Evolutionary conservation across 495 filamentous ascomycete genomes (phyloP), one percentile per base, ranked within the genome.

Genomic region (Trypethelium eluteriae): DNA sequence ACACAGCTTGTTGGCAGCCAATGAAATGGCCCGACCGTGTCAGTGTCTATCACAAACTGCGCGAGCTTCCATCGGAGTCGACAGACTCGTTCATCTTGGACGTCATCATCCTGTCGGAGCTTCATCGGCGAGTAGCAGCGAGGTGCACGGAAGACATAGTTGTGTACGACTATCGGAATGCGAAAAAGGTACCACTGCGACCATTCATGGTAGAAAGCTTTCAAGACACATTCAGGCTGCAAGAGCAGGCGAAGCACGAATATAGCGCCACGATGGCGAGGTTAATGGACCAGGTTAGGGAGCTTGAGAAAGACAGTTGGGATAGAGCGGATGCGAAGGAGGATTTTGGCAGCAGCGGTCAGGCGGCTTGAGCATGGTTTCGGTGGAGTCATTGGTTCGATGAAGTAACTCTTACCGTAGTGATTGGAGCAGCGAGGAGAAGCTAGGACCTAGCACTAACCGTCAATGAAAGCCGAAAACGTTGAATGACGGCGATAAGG

Each of bases 21-120:
- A 90, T 96, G 85, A 88, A 82, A 62, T 95, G 84, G 71, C 93
- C 93, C 0, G 93, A 98, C 78, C 86, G 82, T 63, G 85, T 97
- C 62, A 90, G 91, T 0, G 89, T 94, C 7, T 93, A 92, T 72
- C 94, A 97, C 76, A 96, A 89, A 73, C 82, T 98, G 5, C 78
- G 81, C 5, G 67, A 75, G n/a, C 67, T 81, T 49, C 84, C 86
- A 25, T 73, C 76, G n/a, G 68, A 74, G 12, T 71, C 74, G 0
- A 77, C 77, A 18, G 81, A 83, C 62, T 80, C 81, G 34, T 88
- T 90, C 72, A 79, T 76, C 25, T 79, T 89, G 3, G 83, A 86
- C 70, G 83, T 84, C 68, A 64, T 85, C 12, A 84, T 97, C 36
- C 75, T 96, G 14, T 95, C 90, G 4, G 93, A 98, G 77, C 79